phyloP scores from a whole-genome alignment of 2,329 filamentous ascomycete species.

The Gliomastix tumulicola region DNA sequence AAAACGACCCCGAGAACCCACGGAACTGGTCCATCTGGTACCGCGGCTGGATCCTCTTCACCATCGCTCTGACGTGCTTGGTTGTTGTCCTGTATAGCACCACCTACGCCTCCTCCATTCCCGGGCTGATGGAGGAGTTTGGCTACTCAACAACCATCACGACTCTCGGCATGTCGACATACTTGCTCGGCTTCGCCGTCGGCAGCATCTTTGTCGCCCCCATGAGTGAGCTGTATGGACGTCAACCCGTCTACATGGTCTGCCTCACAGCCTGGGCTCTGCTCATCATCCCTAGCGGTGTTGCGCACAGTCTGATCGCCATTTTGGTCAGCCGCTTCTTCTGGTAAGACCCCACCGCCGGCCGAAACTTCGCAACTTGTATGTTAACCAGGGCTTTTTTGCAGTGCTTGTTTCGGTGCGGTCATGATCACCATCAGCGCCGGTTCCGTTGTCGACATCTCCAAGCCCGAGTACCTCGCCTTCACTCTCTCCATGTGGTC shows the following conservation, averaged over 20 bases:
- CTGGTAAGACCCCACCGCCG: conserved; percentile 51
- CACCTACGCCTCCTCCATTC: conserved; percentile 66
- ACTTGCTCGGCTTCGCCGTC: conserved; percentile 65
- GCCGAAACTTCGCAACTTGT: too few relatives aligned
- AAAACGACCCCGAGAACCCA: conserved; percentile 56
- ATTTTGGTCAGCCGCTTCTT: conserved; percentile 72
- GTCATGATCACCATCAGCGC: conserved; percentile 80
- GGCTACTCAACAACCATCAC: conserved; percentile 50
- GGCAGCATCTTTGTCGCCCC: conserved; percentile 71
- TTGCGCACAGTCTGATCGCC: conserved; percentile 59
- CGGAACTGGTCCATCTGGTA: conserved; percentile 57
- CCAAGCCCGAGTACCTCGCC: conserved; percentile 72
- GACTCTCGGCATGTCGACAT: conserved; percentile 72
- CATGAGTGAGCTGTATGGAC: conserved; percentile 63
- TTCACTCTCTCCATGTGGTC: conserved; percentile 79
- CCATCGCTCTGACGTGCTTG: conserved; percentile 38
- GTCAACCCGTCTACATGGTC: conserved; percentile 61
- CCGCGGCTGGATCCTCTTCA: conserved; percentile 34
- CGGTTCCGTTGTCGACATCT: conserved; percentile 76
- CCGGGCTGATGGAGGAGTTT: conserved; percentile 64
- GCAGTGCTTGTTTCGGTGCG: conserved; percentile 47
- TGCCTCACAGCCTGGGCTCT: conserved; percentile 59
- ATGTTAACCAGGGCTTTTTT: too few relatives aligned
- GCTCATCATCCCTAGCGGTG: conserved; percentile 63
- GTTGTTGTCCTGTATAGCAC: conserved; percentile 67